phyloP scores from a whole-genome alignment of 2,329 filamentous ascomycete species.

The Arthrobotrys sinensis region DNA sequence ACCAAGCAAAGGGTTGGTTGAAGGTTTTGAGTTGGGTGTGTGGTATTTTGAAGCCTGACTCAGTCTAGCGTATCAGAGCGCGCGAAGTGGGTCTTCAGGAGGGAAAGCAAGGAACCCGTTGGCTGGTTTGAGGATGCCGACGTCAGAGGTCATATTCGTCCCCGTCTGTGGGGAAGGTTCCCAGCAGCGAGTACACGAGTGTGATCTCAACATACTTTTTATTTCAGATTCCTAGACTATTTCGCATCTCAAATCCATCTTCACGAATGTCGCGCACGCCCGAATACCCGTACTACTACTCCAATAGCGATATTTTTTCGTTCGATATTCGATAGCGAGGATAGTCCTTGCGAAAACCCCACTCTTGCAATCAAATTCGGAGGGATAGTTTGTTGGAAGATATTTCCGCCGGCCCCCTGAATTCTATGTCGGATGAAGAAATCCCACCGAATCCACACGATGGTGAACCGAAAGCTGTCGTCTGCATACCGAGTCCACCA shows the following conservation, averaged over 20 bases:
- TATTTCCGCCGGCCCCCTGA: neutral
- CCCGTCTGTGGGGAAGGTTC: too few relatives aligned
- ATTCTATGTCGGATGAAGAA: constrained; percentile 34
- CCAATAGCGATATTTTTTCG: too few relatives aligned
- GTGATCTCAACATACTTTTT: too few relatives aligned
- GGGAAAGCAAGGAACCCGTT: neutral
- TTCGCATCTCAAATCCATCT: too few relatives aligned
- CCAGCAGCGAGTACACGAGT: too few relatives aligned
- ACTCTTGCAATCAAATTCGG: neutral
- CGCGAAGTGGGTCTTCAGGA: neutral
- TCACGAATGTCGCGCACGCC: neutral
- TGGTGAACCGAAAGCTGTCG: constrained; percentile 4
- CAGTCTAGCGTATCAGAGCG: constrained; percentile 8
- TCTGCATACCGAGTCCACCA: neutral
- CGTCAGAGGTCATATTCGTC: neutral
- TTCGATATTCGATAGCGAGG: too few relatives aligned
- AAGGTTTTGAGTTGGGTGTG: neutral
- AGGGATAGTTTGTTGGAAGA: neutral
- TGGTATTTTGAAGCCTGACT: neutral
- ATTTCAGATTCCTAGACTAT: too few relatives aligned
- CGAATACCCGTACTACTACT: neutral
- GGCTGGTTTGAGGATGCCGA: neutral
- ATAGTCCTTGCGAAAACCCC: neutral
- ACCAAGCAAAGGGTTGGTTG: too few relatives aligned
- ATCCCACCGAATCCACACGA: neutral